phyloP scores from a whole-genome alignment of 108 stramenopile species.

The Fragilaria crotonensis region DNA sequence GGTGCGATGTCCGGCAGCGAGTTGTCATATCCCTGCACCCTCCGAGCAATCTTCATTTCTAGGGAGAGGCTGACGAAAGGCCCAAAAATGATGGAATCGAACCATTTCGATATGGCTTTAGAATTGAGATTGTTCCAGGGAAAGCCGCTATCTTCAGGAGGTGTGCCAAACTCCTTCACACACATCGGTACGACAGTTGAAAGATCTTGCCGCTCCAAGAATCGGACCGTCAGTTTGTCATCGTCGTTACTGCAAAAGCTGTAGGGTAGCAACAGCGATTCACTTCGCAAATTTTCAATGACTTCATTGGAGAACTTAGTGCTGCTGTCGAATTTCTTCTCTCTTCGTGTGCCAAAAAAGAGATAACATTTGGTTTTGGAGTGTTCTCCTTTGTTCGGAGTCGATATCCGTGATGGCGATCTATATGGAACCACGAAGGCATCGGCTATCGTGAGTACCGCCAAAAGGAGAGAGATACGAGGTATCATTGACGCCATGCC shows the following conservation, averaged over 20 bases:
- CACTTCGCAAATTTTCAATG: neutral
- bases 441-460: too few relatives aligned
- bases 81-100: slow-evolving; percentile 18
- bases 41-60: slow-evolving; percentile 3
- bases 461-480: too few relatives aligned
- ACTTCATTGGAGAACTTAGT: too few relatives aligned
- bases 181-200: slow-evolving; percentile 19
- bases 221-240: slow-evolving; percentile 14
- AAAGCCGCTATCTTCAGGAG: neutral
- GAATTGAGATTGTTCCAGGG: slow-evolving; percentile 5
- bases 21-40: slow-evolving; percentile 4
- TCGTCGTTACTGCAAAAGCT: neutral
- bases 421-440: too few relatives aligned
- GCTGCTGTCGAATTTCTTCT: too few relatives aligned
- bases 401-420: too few relatives aligned
- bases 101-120: slow-evolving; percentile 11
- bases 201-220: slow-evolving; percentile 18
- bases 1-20: slow-evolving; percentile 1
- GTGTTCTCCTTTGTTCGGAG: too few relatives aligned
- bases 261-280: neutral
- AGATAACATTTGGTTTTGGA: too few relatives aligned
- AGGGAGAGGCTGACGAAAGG: slow-evolving; percentile 8
- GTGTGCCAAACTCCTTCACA: slow-evolving; percentile 23
- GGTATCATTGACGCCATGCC: too few relatives aligned
- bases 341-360: too few relatives aligned